These are phyloP conservation scores for Trichoderma citrinoviride DNA, from an alignment of 2,329 filamentous ascomycete genomes.

Conservation along the genomic window DNA sequence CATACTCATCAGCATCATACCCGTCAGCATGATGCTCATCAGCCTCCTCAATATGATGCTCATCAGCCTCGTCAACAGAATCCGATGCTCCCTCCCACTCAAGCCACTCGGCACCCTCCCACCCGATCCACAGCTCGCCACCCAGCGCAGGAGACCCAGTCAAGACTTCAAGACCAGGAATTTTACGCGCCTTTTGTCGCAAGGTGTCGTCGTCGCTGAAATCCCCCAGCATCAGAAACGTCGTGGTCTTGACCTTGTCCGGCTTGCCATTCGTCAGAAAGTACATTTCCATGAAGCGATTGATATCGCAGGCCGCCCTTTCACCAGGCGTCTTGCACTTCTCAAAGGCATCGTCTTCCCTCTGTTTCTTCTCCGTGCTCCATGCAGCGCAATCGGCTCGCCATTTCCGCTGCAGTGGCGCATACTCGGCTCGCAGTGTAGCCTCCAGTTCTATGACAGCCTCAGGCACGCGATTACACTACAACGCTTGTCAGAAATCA, in stretches of 20 bases:
- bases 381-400: not conserved
- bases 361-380: not conserved
- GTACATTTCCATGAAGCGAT: not conserved
- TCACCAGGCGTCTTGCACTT: not conserved
- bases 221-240: not conserved
- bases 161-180: not conserved
- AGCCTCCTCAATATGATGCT: no score
- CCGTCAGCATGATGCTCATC: no score
- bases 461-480: not conserved
- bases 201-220: not conserved
- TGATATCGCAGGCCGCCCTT: not conserved
- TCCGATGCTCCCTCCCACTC: no score
- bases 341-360: not conserved
- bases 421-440: conserved; percentile 14
- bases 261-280: conserved; percentile 4
- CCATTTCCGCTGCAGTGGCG: conserved; percentile 10
- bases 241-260: not conserved
- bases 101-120: no score
- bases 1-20: no score
- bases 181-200: not conserved
- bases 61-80: no score
- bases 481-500: not conserved
- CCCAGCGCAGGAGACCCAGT: no score
- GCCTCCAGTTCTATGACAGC: conserved; percentile 5
- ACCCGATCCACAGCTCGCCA: no score